Conservation (phyloP, 2,329 filamentous ascomycete genomes). For the Camptophora hylomeconis region DNA sequence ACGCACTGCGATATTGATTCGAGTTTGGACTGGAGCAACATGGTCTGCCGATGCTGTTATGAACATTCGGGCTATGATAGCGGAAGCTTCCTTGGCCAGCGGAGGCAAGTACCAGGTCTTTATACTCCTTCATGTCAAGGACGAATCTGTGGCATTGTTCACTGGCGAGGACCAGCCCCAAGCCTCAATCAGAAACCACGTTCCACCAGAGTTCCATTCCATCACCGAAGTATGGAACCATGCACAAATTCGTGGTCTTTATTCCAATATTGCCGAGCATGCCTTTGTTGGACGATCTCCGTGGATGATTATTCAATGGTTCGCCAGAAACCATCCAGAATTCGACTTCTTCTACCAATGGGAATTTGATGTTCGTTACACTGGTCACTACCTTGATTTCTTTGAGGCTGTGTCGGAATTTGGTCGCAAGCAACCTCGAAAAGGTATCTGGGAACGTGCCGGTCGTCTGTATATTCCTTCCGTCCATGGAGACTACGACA, state of each 20-base stretch:
- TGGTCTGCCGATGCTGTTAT: slow-evolving; percentile 72
- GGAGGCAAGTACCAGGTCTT: slow-evolving; percentile 75
- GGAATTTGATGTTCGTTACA: slow-evolving; percentile 72
- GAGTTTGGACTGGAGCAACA: slow-evolving; percentile 67
- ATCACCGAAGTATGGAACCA: slow-evolving; percentile 61
- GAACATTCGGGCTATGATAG: slow-evolving; percentile 71
- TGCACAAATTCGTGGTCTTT: slow-evolving; percentile 17
- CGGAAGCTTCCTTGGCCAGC: slow-evolving; percentile 66
- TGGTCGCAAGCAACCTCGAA: slow-evolving; percentile 40
- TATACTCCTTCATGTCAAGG: slow-evolving; percentile 73
- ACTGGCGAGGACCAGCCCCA: slow-evolving; percentile 51
- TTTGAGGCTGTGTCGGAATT: slow-evolving; percentile 50
- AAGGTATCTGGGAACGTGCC: slow-evolving; percentile 46
- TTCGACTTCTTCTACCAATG: slow-evolving; percentile 79
- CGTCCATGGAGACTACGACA: slow-evolving; percentile 36
- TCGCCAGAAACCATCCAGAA: slow-evolving; percentile 61
- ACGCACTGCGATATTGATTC: slow-evolving; percentile 66
- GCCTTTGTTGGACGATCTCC: slow-evolving; percentile 29
- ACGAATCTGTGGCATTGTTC: slow-evolving; percentile 58
- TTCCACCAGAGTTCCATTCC: slow-evolving; percentile 56
- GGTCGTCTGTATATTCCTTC: slow-evolving; percentile 42
- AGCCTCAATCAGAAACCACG: slow-evolving; percentile 43
- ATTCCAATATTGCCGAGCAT: slow-evolving; percentile 18
- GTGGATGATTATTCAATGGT: slow-evolving; percentile 63
- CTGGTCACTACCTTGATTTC: slow-evolving; percentile 70